Conservation (phyloP, 306 rosid species). For the Alnus rubra region DNA sequence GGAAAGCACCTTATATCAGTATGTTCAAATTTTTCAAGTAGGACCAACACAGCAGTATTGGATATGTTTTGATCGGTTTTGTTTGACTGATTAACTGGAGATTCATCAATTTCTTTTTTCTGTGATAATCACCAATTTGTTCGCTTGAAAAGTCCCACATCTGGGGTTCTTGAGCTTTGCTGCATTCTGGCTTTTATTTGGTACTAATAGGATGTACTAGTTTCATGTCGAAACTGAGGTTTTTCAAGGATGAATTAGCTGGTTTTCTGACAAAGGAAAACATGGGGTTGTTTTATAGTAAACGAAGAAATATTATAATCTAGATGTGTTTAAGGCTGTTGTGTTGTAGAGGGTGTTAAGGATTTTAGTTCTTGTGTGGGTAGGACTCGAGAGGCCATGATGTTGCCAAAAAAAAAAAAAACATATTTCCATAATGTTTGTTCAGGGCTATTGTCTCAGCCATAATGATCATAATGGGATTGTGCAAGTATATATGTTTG, state of each 20-base stretch:
- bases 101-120: background rate
- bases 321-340: no score
- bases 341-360: no score
- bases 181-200: background rate
- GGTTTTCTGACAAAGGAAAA: background rate
- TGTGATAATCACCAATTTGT: background rate
- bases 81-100: background rate
- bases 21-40: background rate
- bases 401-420: background rate
- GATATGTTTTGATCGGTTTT: background rate
- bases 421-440: background rate
- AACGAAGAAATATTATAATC: background rate
- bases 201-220: background rate
- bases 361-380: background rate
- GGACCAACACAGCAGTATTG: background rate
- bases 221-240: background rate
- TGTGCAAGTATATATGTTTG: background rate
- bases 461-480: background rate
- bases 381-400: background rate
- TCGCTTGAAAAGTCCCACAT: background rate
- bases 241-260: background rate
- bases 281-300: background rate
- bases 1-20: background rate
- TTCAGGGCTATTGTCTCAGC: background rate
- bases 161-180: background rate